These are phyloP conservation scores for Luffa acutangula DNA, from an alignment of 306 rosid genomes.

Conservation along the genomic window DNA sequence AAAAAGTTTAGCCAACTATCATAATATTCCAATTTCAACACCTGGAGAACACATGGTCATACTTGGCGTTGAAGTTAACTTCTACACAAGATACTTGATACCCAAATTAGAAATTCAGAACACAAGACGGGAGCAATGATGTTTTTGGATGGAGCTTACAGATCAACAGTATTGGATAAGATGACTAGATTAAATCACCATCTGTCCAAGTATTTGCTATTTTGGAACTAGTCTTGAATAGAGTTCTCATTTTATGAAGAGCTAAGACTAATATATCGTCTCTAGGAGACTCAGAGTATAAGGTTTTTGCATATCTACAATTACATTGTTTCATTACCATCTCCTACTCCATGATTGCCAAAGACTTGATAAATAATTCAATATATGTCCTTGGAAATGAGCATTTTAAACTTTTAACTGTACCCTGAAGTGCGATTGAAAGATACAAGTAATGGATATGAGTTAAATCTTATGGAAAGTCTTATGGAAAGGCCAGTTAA, in stretches of 20 bases:
- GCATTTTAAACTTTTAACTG: neutral
- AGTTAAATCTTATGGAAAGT: neutral
- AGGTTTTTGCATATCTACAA: neutral
- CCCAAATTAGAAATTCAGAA: neutral
- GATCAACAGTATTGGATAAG: neutral
- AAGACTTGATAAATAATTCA: neutral
- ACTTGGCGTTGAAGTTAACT: neutral
- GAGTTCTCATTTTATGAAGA: neutral
- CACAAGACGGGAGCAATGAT: neutral
- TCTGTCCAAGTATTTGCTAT: neutral
- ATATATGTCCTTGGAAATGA: neutral
- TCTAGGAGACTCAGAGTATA: neutral
- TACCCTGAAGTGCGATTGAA: neutral
- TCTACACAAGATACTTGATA: neutral
- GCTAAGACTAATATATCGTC: neutral
- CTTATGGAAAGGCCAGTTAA: neutral
- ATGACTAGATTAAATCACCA: neutral
- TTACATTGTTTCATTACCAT: neutral
- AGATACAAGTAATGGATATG: neutral
- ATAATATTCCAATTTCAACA: neutral
- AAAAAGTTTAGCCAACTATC: neutral
- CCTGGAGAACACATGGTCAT: neutral
- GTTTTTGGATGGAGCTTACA: neutral
- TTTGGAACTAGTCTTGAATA: neutral
- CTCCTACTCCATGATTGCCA: neutral